Evolutionary conservation across 108 stramenopile genomes (phyloP).

Genomic region (Craspedostauros australis): DNA sequence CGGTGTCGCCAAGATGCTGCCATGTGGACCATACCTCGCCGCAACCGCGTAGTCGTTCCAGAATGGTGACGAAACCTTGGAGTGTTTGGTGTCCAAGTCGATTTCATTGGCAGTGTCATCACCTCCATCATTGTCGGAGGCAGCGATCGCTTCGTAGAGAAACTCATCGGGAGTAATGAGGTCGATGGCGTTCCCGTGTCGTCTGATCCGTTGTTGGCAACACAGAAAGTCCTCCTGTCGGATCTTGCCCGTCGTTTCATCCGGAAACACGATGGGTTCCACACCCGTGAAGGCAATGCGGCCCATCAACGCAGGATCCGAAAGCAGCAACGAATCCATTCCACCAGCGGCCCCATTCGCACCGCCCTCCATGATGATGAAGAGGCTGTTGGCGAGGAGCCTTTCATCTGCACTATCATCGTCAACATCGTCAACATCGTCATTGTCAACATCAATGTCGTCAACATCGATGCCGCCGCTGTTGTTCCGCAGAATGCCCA

Average conservation of each 20-base stretch:
- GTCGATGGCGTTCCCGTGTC: slow-evolving; percentile 18
- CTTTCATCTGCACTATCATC: too few species aligned
- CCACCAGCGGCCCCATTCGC: slow-evolving; percentile 25
- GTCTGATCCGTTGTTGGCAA: slow-evolving; percentile 4
- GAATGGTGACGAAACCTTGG: neutral
- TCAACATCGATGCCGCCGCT: neutral
- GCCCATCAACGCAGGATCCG: slow-evolving; percentile 21
- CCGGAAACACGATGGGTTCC: slow-evolving; percentile 49
- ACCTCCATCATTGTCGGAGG: neutral
- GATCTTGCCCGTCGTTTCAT: slow-evolving; percentile 14
- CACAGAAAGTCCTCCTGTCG: slow-evolving; percentile 12
- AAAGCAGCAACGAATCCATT: slow-evolving; percentile 29
- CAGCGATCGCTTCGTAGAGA: neutral
- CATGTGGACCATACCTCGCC: slow-evolving; percentile 30
- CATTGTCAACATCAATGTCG: neutral
- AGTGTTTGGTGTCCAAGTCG: neutral
- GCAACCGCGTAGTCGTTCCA: slow-evolving; percentile 10
- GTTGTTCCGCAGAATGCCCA: too few species aligned
- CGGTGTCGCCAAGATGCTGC: slow-evolving; percentile 10
- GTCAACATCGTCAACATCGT: too few species aligned
- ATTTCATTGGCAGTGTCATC: neutral
- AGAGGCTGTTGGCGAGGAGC: slow-evolving; percentile 14
- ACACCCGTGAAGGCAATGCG: slow-evolving; percentile 25
- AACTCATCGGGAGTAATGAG: slow-evolving; percentile 4
- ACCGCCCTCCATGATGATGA: slow-evolving; percentile 40